These are phyloP conservation scores for Puccinia horiana DNA, from an alignment of 1,284 basidiomycete species.

Conservation along the genomic window DNA sequence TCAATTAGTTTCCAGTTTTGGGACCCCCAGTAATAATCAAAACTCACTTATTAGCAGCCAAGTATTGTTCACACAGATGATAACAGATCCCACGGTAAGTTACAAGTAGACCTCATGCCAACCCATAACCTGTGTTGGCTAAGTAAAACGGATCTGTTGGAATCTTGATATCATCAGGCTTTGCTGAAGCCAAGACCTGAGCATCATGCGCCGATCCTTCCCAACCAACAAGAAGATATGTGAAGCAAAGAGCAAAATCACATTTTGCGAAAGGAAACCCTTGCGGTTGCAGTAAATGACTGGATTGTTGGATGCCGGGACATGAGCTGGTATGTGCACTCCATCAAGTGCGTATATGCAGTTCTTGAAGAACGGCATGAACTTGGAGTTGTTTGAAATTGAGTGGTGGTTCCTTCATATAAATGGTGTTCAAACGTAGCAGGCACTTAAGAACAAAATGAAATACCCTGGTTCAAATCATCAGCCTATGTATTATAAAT, in stretches of 20 bases:
- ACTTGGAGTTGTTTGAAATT: not conserved
- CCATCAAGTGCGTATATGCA: constrained; percentile 2
- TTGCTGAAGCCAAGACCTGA: constrained; percentile 55
- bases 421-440: not conserved
- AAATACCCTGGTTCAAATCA: not conserved
- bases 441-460: not conserved
- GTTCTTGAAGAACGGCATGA: constrained; percentile 55
- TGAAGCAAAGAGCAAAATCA: constrained; percentile 56
- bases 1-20: too few species aligned
- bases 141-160: constrained; percentile 2
- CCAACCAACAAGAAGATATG: constrained; percentile 56
- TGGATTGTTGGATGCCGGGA: not conserved
- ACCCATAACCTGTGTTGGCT: not conserved
- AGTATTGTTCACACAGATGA: constrained; percentile 59
- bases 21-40: too few species aligned
- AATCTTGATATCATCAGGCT: constrained; percentile 55
- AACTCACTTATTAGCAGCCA: not conserved
- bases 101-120: constrained; percentile 49
- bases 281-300: not conserved
- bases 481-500: not conserved
- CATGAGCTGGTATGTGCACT: constrained; percentile 2
- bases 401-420: not conserved
- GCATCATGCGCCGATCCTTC: constrained; percentile 56
- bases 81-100: constrained; percentile 59
- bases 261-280: constrained; percentile 54